phyloP scores from a whole-genome alignment of 2,329 filamentous ascomycete genomes.

The Hortaea sp. region DNA sequence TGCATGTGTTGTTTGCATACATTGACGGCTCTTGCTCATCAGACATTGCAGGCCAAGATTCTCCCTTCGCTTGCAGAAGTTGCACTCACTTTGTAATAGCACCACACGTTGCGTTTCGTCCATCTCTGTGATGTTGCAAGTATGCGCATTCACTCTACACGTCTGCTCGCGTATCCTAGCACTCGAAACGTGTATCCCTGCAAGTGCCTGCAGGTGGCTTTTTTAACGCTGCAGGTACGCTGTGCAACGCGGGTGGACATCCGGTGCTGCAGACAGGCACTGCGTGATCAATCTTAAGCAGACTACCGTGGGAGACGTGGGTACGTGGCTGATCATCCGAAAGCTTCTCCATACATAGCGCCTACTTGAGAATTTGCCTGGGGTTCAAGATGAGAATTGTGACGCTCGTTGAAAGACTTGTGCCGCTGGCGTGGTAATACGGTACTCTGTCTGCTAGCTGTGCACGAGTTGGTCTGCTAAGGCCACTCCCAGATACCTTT shows the following conservation, averaged over 20 bases:
- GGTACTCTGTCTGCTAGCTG: background rate
- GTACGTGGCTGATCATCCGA: no score
- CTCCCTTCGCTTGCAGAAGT: background rate
- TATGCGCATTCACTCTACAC: background rate
- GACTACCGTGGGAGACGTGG: no score
- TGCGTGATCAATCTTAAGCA: no score
- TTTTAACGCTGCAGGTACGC: background rate
- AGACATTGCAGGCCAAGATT: no score
- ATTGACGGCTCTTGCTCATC: no score
- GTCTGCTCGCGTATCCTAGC: background rate
- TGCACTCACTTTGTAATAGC: background rate
- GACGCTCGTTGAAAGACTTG: background rate
- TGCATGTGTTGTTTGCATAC: no score
- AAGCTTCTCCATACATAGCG: background rate
- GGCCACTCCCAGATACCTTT: no score
- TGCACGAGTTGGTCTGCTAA: no score
- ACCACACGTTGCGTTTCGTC: background rate
- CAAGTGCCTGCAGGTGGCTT: constrained; percentile 4
- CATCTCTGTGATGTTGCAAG: background rate
- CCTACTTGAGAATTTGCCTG: no score
- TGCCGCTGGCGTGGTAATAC: background rate
- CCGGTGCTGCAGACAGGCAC: background rate
- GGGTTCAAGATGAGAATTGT: background rate
- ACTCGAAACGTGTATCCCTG: background rate
- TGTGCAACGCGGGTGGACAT: background rate